Base-by-base conservation (phyloP, 1,284 basidiomycete species). In the Rhodotorula sp. region DNA sequence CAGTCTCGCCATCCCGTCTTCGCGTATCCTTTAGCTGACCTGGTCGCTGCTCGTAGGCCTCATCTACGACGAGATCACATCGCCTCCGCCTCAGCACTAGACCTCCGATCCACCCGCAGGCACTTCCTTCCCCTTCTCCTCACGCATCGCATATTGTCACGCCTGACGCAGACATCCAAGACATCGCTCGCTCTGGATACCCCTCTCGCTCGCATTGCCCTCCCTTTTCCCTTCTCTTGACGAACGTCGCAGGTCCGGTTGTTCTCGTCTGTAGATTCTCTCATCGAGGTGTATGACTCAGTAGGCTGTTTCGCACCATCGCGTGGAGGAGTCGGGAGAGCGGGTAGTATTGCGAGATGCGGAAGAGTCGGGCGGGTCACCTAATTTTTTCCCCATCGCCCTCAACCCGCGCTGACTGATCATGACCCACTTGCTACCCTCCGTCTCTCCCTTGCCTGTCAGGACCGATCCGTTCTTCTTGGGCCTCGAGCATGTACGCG, bases 61-160 rank as follows among this genome's bases (percentile, higher is more conserved):
- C 75, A 82, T 83, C 71, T 82, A 80, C 74, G 77, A 80, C 51
- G 82, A 83, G 74, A 81, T 83, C 71, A 78, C 70, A 6, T 46
- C 69, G 20, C 68, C 74, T 9, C 74, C 74, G 11, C 66, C 70
- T 17, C 62, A 65, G 30, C 70, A 67, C 57, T 64, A 54, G 34
- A 51, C 55, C 15, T 9, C 15, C 34, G 9, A 29, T 2, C 5
- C 24, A 19, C 32, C 6, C n/a, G 29, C 29, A 8, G 29, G 2
- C 52, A 20, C 52, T 19, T 10, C 53, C 30, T 11, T 15, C 36
- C 11, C 6, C 59, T 2, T 9, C 46, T 44, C 17, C 13, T 51
- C n/a, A 4, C 10, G 10, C 44, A 13, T 29, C 62, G 52, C 62
- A 36, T 36, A 17, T 29, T 44, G 17, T 22, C 20, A 32, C 3